phyloP scores from a whole-genome alignment of 441 rosid genomes.

The Pelargonium australe region DNA sequence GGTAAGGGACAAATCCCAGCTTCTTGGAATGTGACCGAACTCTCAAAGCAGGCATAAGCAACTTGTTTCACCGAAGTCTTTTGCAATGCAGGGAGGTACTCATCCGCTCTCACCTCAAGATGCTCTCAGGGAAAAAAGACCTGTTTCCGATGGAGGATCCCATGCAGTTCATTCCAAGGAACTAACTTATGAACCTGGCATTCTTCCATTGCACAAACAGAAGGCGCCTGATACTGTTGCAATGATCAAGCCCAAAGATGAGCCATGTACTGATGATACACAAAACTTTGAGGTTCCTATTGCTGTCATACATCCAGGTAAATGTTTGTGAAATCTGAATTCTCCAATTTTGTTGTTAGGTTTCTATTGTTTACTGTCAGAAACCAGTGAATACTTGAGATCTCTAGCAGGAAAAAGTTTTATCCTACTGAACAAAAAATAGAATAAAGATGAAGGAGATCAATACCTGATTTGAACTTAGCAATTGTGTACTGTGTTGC shows the following conservation, averaged over 20 bases:
- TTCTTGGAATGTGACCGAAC: slow-evolving; percentile 16
- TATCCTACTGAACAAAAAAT: too few relatives aligned
- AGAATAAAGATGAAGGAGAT: too few relatives aligned
- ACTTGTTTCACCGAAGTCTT: slow-evolving; percentile 22
- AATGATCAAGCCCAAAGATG: slow-evolving; percentile 49
- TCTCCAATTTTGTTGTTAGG: background rate
- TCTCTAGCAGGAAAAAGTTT: background rate
- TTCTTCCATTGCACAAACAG: slow-evolving; percentile 18
- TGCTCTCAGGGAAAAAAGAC: slow-evolving; percentile 24
- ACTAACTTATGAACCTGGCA: slow-evolving; percentile 22
- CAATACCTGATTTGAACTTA: too few relatives aligned
- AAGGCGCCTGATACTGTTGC: slow-evolving; percentile 24
- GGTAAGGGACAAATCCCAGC: slow-evolving; percentile 6
- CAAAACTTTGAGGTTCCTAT: slow-evolving; percentile 39
- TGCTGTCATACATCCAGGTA: slow-evolving; percentile 50
- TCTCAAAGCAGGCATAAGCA: slow-evolving; percentile 24
- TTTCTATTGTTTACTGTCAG: too few relatives aligned
- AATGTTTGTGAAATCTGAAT: slow-evolving; percentile 7
- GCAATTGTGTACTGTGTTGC: too few relatives aligned
- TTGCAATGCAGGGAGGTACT: slow-evolving; percentile 35
- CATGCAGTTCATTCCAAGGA: slow-evolving; percentile 25
- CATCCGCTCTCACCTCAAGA: slow-evolving; percentile 32
- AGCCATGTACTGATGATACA: background rate
- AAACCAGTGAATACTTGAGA: too few relatives aligned
- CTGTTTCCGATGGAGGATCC: slow-evolving; percentile 19